Evolutionary conservation across 495 filamentous ascomycete genomes (phyloP), one percentile per base, ranked within the genome.

Genomic region (Podospora conica): DNA sequence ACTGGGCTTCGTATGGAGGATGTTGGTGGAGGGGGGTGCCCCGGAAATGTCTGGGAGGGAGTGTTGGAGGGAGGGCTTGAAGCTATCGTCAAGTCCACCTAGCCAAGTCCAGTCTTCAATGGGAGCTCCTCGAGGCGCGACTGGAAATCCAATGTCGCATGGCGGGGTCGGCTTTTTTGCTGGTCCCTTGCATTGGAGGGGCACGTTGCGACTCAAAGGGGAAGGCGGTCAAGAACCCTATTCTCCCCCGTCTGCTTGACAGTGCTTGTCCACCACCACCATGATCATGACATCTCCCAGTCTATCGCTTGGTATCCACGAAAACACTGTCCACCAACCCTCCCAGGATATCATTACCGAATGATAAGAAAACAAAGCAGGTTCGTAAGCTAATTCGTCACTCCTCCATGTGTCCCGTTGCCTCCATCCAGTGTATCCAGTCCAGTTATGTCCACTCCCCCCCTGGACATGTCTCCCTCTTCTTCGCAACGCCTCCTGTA

Each of bases 191-290:
- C 60, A 58, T 67, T 67, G 63, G 69, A 68, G 69, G 69, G 69
- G 69, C 63, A 63, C 9, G 24, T 53, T 7, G 20, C 27, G 28
- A 23, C 21, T 28, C 61, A 48, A 58, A 67, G 53, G 24, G 58
- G 70, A 69, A 69, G 61, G 70, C 70, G 70, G 70, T 72, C 68
- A 58, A 60, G 9, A 40, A 69, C 69, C 66, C 22, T n/a, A 10
- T 58, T 27, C 62, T 21, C n/a, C 12, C 20, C n/a, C n/a, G n/a
- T 54, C 29, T 24, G 29, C 31, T 18, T 31, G 2, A n/a, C 21
- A 27, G 21, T 24, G 29, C 31, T 18, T 31, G 2, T 11, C 21
- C 21, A n/a, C 7, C 22, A 31, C 22, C 40, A 3, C 60, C 27
- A n/a, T n/a, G n/a, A n/a, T n/a, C n/a, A n/a, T n/a, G n/a, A n/a